Percentiles rank a stretch among this genome's conserved stretches.
Conservation (phyloP, 768 basidiomycete species). For the Mycena venus region DNA sequence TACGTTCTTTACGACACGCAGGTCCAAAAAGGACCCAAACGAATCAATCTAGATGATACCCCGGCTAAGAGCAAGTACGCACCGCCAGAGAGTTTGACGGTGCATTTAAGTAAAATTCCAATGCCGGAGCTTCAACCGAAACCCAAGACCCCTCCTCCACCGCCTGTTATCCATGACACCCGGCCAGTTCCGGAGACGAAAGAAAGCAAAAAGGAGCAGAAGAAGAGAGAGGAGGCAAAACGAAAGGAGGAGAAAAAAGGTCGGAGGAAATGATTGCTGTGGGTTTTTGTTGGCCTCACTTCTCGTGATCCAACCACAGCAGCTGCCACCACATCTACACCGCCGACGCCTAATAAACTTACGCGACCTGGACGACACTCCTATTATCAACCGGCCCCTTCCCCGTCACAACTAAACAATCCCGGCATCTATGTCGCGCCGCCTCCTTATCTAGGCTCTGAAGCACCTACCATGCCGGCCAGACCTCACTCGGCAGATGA, state of each 20-base stretch:
- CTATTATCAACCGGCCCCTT: slow-evolving; percentile 55
- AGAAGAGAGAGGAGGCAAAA: slow-evolving; percentile 55
- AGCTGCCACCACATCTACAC: slow-evolving; percentile 6
- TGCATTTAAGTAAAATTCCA: slow-evolving; percentile 88
- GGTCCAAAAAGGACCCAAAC: slow-evolving; percentile 66
- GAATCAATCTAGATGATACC: slow-evolving; percentile 78
- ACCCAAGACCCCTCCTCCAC: slow-evolving; percentile 30
- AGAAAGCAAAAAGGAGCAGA: slow-evolving; percentile 43
- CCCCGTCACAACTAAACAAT: slow-evolving; percentile 58
- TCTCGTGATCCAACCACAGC: slow-evolving; percentile 1
- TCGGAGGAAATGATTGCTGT: slow-evolving; percentile 55
- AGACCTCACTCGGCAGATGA: slow-evolving; percentile 18
- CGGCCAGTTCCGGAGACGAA: slow-evolving; percentile 40
- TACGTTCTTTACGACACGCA: slow-evolving; percentile 81
- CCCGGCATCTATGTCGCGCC: slow-evolving; percentile 54
- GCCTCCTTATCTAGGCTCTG: slow-evolving; percentile 30
- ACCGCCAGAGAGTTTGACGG: slow-evolving; percentile 75
- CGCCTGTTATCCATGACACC: neutral
- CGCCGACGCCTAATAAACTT: slow-evolving; percentile 35
- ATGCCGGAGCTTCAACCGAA: slow-evolving; percentile 87
- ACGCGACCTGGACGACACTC: slow-evolving; percentile 40
- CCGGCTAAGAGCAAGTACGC: slow-evolving; percentile 64
- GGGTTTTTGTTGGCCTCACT: slow-evolving; percentile 20
- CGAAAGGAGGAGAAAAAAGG: slow-evolving; percentile 46
- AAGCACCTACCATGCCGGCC: slow-evolving; percentile 18